These are phyloP conservation scores for Xylaria sp. DNA, from an alignment of 2,329 filamentous ascomycete species.

Conservation along the genomic window DNA sequence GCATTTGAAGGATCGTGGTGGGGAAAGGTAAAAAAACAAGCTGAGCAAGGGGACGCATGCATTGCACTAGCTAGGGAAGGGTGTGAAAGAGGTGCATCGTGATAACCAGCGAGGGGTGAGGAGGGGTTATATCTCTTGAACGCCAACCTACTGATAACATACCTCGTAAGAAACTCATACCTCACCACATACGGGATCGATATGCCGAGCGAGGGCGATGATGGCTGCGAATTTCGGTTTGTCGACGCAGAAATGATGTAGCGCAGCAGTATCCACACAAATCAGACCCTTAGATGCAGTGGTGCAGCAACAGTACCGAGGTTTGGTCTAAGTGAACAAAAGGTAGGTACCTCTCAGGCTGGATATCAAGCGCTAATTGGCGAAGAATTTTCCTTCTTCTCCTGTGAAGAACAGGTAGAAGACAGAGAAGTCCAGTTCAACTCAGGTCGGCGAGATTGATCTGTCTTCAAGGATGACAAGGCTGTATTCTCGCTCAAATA, in stretches of 20 bases:
- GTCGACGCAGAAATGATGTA: not conserved
- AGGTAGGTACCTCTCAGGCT: not conserved
- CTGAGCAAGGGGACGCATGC: not conserved
- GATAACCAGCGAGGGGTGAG: not conserved
- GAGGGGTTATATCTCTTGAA: not conserved
- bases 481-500: too few relatives aligned
- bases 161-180: not conserved
- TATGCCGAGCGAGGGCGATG: not conserved
- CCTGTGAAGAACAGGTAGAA: not conserved
- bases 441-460: not conserved
- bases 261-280: not conserved
- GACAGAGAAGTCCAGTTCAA: not conserved
- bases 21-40: not conserved
- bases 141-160: not conserved
- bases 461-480: not conserved
- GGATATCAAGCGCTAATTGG: not conserved
- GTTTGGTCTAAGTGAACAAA: not conserved
- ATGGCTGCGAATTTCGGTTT: not conserved
- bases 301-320: not conserved
- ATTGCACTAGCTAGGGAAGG: slow-evolving; percentile 1
- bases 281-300: not conserved
- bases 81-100: not conserved
- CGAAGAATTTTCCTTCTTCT: not conserved
- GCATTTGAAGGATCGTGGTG: slow-evolving; percentile 20
- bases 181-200: not conserved